These are phyloP conservation scores for Fusarium odoratissimum DNA, from an alignment of 2,329 filamentous ascomycete genomes.

Conservation along the genomic window DNA sequence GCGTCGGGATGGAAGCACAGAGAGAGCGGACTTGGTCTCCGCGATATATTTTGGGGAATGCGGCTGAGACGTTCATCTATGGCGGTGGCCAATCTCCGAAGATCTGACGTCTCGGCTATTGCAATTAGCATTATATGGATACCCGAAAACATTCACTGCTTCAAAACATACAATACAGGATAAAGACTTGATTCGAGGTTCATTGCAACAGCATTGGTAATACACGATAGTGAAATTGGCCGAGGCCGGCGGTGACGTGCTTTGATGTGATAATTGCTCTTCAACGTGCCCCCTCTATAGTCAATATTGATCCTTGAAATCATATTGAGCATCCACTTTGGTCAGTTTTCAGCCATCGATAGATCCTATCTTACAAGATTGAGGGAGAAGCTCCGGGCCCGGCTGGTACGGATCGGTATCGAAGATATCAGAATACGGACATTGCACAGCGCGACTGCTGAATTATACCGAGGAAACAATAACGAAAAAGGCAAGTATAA, in stretches of 20 bases:
- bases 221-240: background rate
- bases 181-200: background rate
- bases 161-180: background rate
- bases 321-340: background rate
- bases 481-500: background rate
- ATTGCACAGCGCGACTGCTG: constrained; percentile 1
- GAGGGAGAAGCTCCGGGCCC: background rate
- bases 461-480: constrained; percentile 3
- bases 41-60: constrained; percentile 12
- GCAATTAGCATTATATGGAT: background rate
- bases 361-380: background rate
- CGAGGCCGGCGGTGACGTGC: constrained; percentile 30
- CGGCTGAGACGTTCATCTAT: background rate
- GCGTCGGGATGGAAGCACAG: constrained; percentile 9
- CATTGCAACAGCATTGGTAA: background rate
- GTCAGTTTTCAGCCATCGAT: background rate
- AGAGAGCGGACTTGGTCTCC: constrained; percentile 42
- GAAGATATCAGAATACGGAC: constrained; percentile 1
- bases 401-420: background rate
- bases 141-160: background rate
- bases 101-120: constrained; percentile 2
- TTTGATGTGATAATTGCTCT: constrained; percentile 28
- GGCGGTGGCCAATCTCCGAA: constrained; percentile 7
- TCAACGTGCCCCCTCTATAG: background rate
- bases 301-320: background rate